Base-by-base conservation (phyloP, 345 rosid species). In the Camelina sativa region DNA sequence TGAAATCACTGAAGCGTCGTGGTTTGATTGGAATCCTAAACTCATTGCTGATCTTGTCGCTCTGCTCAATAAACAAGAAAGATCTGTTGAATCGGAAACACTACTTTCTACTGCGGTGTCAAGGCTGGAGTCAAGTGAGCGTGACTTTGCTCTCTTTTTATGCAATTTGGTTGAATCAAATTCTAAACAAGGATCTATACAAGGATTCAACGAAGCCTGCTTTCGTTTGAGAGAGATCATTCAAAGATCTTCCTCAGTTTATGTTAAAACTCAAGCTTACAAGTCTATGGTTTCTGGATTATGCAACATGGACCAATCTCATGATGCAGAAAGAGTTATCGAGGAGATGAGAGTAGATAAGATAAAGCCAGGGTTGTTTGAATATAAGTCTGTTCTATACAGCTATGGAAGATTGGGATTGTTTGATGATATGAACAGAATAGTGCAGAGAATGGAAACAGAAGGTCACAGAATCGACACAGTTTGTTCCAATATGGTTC, bases 11-110 rank as follows among this genome's bases (percentile, higher is more conserved):
- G 79, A 91, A 81, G 81, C 93, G 15, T 64, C 90, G 0, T 93
- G 98, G 98, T 91, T 87, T 67, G 69, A 80, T 59, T 93, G 98
- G 98, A 88, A 93, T 61, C 83, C 94, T 0, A 89, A 88, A 85
- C 79, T 94, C 60, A 85, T 83, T 11, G 93, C 98, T 3, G 79
- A 88, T 8, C 81, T 94, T 62, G 71, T 80, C 20, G 87, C 94
- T n/a, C 68, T 79, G 43, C 86, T 94, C 17, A 83, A 84, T 63
- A 89, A 79, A 53, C 93, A 76, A 71, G 93, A 89, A 65, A 71
- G 48, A 11, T 32, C 69, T 28, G 46, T n/a, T 0, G 93, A 87
- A 61, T 83, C 88, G 37, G 75, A 82, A 50, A 64, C 81, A 67
- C 64, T 94, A 47, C 44, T 84, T 10, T 79, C 81, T 52, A 50